Evolutionary conservation across 2,329 filamentous ascomycete species (phyloP).

Genomic region (Neurospora sp.): DNA sequence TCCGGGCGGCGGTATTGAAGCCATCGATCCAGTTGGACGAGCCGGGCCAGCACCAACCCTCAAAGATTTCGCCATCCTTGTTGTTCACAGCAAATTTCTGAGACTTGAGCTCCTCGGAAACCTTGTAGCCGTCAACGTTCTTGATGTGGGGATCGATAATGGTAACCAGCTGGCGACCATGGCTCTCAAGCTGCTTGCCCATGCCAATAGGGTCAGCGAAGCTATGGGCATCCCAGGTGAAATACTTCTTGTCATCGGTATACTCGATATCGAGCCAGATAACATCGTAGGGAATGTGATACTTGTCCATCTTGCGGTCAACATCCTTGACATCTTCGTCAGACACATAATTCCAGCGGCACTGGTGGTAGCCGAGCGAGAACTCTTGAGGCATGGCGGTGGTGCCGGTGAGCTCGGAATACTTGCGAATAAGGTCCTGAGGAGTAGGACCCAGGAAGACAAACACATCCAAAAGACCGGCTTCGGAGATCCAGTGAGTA

Average conservation of each 20-base stretch:
- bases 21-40: conserved; percentile 94
- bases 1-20: conserved; percentile 83
- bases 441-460: conserved; percentile 87
- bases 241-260: conserved; percentile 94
- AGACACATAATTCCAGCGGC: conserved; percentile 97
- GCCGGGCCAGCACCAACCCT: conserved; percentile 98
- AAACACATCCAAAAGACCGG: conserved; percentile 82
- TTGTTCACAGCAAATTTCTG: conserved; percentile 79
- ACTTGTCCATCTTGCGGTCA: conserved; percentile 90
- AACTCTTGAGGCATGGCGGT: conserved; percentile 90
- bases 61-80: conserved; percentile 81
- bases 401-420: conserved; percentile 83
- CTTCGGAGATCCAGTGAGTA: conserved; percentile 96
- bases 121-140: conserved; percentile 67
- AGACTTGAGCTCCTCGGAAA: conserved; percentile 73
- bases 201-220: conserved; percentile 82
- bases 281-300: conserved; percentile 92
- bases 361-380: conserved; percentile 89
- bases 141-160: conserved; percentile 99
- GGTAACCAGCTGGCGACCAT: conserved; percentile 80
- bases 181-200: conserved; percentile 76
- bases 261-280: conserved; percentile 99
- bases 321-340: conserved; percentile 97
- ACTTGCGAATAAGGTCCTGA: conserved; percentile 69
- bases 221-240: conserved; percentile 87